Base-by-base conservation (phyloP, 176 grass and related monocot genomes). In the Echinochloa phyllopogon region DNA sequence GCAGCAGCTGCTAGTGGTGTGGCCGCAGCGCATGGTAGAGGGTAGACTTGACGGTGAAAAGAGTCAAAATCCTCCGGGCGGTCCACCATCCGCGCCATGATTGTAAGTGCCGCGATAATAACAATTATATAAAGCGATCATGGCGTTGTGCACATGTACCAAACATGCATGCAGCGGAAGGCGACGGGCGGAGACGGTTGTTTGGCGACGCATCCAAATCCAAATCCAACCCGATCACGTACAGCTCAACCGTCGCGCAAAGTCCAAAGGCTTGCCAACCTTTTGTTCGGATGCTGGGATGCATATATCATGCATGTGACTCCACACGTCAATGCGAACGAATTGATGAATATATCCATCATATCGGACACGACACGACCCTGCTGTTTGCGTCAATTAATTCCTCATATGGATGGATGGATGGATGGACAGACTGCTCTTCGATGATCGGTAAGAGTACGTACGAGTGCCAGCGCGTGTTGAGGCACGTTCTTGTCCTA, bases 241-340 rank as follows among this genome's bases (percentile, higher is more conserved):
- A 53, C 64, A 81, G 49, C 64, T 69, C 64, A 69, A 2, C 48
- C 23, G 48, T 25, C 37, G 53, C n/a, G 50, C 84, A 21, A 76
- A 76, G 53, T 79, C 75, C 86, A 82, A 87, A 56, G 85, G n/a
- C 42, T 42, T 70, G 86, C 65, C 86, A 72, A 83, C 80, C n/a
- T 62, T 49, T 69, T 47, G 72, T 87, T 82, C 78, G 29, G 79
- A 69, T 14, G 27, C 72, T 49, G 11, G 23, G 23, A 72, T 68
- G 23, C n/a, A n/a, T n/a, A n/a, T n/a, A n/a, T n/a, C 58, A 62
- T 71, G 41, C 67, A 71, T 71, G 68, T 71, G 68, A 44, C 37
- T 63, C 12, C 27, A 36, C 61, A 65, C 61, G 14, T 65, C 21
- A 23, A 23, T 24, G 21, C 17, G 51, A 6, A 6, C 17, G 17